Evolutionary conservation across 192 early-diverging fungal species (phyloP).

Genomic region (Funneliformis mosseae): DNA sequence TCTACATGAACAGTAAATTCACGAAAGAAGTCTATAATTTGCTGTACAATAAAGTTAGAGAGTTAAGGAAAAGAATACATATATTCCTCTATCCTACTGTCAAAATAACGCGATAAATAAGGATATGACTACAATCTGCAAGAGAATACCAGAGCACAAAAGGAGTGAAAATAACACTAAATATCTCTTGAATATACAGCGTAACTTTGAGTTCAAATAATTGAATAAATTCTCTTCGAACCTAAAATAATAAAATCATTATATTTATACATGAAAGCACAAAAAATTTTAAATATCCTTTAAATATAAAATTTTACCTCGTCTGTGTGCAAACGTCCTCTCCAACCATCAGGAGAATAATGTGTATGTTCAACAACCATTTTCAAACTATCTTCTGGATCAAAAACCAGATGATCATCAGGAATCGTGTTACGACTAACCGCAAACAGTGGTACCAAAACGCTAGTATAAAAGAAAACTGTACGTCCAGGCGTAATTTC

Average conservation of each 20-base stretch:
- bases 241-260: constrained; percentile 40
- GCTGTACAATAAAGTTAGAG: background rate
- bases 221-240: constrained; percentile 74
- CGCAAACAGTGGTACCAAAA: constrained; percentile 85
- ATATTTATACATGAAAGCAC: background rate
- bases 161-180: constrained; percentile 81
- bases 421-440: constrained; percentile 79
- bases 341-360: constrained; percentile 89
- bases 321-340: constrained; percentile 78
- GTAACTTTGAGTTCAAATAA: constrained; percentile 82
- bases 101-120: background rate
- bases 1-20: constrained; percentile 94
- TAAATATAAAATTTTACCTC: constrained; percentile 50
- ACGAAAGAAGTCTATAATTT: constrained; percentile 92
- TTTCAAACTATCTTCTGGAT: constrained; percentile 76
- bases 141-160: constrained; percentile 80
- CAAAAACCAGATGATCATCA: constrained; percentile 79
- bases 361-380: constrained; percentile 86
- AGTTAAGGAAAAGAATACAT: background rate
- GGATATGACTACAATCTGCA: constrained; percentile 66
- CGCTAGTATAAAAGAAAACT: constrained; percentile 91
- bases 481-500: constrained; percentile 89
- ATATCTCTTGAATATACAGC: constrained; percentile 80
- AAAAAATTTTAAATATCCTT: background rate
- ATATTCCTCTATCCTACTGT: too few relatives aligned